Conservation (phyloP, 2,329 filamentous ascomycete species). For the Trichoderma breve region DNA sequence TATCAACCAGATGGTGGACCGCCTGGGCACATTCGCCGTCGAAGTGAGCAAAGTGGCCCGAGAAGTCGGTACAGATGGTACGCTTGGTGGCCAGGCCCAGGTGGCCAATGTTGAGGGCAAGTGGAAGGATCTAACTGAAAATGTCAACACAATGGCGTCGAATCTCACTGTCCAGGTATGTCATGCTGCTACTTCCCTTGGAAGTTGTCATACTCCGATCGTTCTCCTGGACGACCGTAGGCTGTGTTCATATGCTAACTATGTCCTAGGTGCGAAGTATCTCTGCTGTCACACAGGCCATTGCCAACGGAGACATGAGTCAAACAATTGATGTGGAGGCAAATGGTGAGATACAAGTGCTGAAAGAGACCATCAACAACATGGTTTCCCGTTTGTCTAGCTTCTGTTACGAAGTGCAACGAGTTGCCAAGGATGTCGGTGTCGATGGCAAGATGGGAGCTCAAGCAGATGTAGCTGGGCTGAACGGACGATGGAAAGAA, state of each 20-base stretch:
- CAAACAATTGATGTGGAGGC: slow-evolving; percentile 94
- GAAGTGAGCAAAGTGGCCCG: slow-evolving; percentile 94
- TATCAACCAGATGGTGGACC: slow-evolving; percentile 98
- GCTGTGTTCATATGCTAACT: background rate
- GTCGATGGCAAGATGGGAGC: slow-evolving; percentile 98
- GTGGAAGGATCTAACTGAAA: slow-evolving; percentile 95
- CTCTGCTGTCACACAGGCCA: slow-evolving; percentile 90
- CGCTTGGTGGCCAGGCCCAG: slow-evolving; percentile 87
- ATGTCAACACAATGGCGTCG: slow-evolving; percentile 75
- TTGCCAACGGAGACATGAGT: slow-evolving; percentile 93
- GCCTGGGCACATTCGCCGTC: slow-evolving; percentile 90
- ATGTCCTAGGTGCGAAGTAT: slow-evolving; percentile 73
- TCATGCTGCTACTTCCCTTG: background rate
- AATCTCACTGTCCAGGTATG: slow-evolving; percentile 64
- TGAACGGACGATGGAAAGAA: slow-evolving; percentile 95
- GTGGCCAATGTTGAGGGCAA: slow-evolving; percentile 95
- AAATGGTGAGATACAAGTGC: slow-evolving; percentile 87
- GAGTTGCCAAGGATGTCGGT: slow-evolving; percentile 93
- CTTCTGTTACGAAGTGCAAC: slow-evolving; percentile 93
- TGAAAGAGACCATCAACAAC: slow-evolving; percentile 98
- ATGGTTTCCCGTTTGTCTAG: slow-evolving; percentile 95
- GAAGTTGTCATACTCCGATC: background rate
- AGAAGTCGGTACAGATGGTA: slow-evolving; percentile 95
- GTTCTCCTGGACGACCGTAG: background rate
- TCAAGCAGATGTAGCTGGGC: slow-evolving; percentile 88